Evolutionary conservation across 2,329 filamentous ascomycete species (phyloP), one percentile per base, ranked within the genome.

Genomic region (Coccinonectria pachysandricola): DNA sequence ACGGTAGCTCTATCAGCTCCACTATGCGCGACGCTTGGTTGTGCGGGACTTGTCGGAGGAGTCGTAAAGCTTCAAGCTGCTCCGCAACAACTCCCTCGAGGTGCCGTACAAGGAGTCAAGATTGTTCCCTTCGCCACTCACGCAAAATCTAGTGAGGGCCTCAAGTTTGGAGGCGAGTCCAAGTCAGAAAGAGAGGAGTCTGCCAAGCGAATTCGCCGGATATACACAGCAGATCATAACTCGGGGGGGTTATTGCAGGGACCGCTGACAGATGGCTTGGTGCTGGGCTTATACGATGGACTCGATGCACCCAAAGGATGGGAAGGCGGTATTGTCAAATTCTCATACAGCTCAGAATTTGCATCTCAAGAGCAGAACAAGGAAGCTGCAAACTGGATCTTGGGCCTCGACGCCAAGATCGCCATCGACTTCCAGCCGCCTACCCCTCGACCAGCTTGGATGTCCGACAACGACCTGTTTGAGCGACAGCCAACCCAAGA

Each of bases 151-250:
- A 68, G 65, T 18, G 68, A 78, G 23, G 79, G 79, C 0, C 64
- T 95, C 12, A 85, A 76, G 43, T 93, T 96, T 48, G 88, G 88
- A 4, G 84, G 86, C 9, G 85, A 94, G 42, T 82, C 84, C 1
- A 83, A 84, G 42, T 71, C 80, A 5, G 83, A 91, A 40, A 77
- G 78, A 27, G 84, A 93, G 46, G 84, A 86, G 40, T 75, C 76
- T 3, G 63, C 72, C 9, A 79, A 79, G 45, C 72, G 73, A 21
- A 75, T 94, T 35, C 72, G 74, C 36, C 68, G 76, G 8, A 69
- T 84, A 3, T 91, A 91, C 41, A 71, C 74, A 12, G 66, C 64
- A 15, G 50, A 62, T 15, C 68, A 63, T 19, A 61, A 52, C 7
- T 49, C 59, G 0, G 69, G 71, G 12, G 75, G 79, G 2, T 53